Percentiles rank a stretch among this genome's conserved stretches.
Conservation (phyloP, 164 flowering plant genomes). For the Sedum album region DNA sequence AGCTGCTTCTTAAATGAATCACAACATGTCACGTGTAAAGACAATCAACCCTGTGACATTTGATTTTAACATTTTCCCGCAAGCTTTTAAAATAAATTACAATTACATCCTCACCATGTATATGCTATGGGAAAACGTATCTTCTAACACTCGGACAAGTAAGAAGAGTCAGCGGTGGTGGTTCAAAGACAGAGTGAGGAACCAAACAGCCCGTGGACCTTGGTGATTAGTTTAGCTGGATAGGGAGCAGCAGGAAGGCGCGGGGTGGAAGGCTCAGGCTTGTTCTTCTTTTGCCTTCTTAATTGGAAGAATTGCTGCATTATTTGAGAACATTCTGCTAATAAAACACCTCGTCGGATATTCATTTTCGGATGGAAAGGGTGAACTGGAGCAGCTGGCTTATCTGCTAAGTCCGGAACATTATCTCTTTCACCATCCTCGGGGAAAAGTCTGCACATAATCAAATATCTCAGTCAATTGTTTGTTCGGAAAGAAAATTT, state of each 20-base stretch:
- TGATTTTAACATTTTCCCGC: too few relatives aligned
- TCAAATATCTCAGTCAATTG: not conserved
- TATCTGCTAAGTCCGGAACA: slow-evolving; percentile 34
- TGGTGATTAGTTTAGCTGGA: slow-evolving; percentile 52
- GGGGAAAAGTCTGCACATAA: slow-evolving; percentile 66
- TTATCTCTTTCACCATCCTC: slow-evolving; percentile 35
- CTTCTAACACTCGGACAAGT: not conserved
- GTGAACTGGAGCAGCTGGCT: slow-evolving; percentile 66
- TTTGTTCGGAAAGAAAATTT: not conserved
- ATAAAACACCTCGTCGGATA: slow-evolving; percentile 60
- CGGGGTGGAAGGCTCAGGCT: slow-evolving; percentile 34
- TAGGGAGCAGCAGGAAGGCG: slow-evolving; percentile 33
- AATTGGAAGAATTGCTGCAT: slow-evolving; percentile 91
- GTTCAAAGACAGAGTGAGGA: slow-evolving; percentile 52
- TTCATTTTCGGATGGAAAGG: slow-evolving; percentile 89
- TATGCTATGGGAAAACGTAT: not conserved
- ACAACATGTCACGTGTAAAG: too few relatives aligned
- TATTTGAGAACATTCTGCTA: slow-evolving; percentile 67
- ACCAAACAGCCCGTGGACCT: slow-evolving; percentile 57
- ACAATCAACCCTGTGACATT: too few relatives aligned
- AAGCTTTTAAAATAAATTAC: too few relatives aligned
- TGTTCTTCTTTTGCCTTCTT: slow-evolving; percentile 53
- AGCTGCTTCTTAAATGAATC: too few relatives aligned
- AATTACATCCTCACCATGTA: not conserved
- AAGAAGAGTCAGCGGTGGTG: too few relatives aligned